These are phyloP conservation scores for Suillus americanus DNA, from an alignment of 768 basidiomycete species.

Conservation along the genomic window DNA sequence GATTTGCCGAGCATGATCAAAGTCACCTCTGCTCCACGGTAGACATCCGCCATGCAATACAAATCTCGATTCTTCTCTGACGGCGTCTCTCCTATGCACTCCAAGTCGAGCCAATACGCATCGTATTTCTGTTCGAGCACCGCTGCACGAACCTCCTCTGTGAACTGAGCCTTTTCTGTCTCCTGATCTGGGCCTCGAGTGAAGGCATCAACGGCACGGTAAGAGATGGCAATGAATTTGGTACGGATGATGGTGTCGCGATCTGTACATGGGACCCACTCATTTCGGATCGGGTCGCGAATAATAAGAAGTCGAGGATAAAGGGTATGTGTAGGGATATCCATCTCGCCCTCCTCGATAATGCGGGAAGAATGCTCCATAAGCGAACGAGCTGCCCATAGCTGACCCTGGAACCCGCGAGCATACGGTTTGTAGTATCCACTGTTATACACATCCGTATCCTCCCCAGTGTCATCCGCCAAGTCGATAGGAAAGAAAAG, in stretches of 20 bases:
- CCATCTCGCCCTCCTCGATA: constrained; percentile 7
- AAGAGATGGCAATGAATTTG: constrained; percentile 19
- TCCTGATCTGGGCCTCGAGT: constrained; percentile 8
- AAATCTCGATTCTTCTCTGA: constrained; percentile 18
- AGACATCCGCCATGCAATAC: constrained; percentile 21
- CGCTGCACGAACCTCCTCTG: constrained; percentile 8
- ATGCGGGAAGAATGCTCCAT: constrained; percentile 16
- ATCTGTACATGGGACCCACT: constrained; percentile 12
- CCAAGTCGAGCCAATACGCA: constrained; percentile 22
- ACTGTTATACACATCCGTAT: constrained; percentile 3
- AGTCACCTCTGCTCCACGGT: constrained; percentile 15
- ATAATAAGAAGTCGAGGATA: constrained; percentile 15
- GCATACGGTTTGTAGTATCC: constrained; percentile 7
- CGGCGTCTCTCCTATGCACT: constrained; percentile 14
- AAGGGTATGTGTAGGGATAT: constrained; percentile 12
- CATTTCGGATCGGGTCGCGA: not conserved
- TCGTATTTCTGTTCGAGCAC: constrained; percentile 4
- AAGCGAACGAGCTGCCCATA: constrained; percentile 22
- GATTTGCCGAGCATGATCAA: constrained; percentile 13
- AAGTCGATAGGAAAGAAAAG: not conserved
- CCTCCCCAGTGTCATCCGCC: not conserved
- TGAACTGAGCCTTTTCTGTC: constrained; percentile 11
- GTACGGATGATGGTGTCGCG: constrained; percentile 7
- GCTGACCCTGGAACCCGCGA: constrained; percentile 15
- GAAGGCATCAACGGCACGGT: constrained; percentile 12